A percentile compares a stretch with the other conserved stretches of the same genome.
Evolutionary conservation across 2,329 filamentous ascomycete species (phyloP).

Genomic region (Claviceps spartinae): DNA sequence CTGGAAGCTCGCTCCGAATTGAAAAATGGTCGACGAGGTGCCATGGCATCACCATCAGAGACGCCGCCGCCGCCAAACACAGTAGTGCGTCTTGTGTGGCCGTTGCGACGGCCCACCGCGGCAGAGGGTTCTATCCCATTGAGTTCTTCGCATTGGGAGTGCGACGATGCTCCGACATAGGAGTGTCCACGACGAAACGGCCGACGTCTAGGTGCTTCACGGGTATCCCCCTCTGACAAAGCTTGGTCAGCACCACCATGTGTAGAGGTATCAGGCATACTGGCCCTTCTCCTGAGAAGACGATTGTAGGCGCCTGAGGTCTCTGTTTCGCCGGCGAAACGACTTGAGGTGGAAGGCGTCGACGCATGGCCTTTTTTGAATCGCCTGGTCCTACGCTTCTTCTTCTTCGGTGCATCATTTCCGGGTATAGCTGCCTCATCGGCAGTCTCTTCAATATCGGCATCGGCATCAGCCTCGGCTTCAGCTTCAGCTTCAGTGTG

Average conservation of each 20-base stretch:
- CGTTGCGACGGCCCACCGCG: slow-evolving; percentile 35
- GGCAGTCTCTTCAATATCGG: slow-evolving; percentile 46
- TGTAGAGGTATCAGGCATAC: slow-evolving; percentile 43
- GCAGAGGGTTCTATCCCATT: slow-evolving; percentile 40
- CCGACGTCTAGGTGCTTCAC: slow-evolving; percentile 40
- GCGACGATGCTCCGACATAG: slow-evolving; percentile 38
- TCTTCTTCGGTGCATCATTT: slow-evolving; percentile 27
- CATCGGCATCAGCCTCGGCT: slow-evolving; percentile 21
- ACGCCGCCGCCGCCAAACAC: slow-evolving; percentile 50
- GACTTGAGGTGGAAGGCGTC: slow-evolving; percentile 50
- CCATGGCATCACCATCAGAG: slow-evolving; percentile 49
- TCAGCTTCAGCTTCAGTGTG: slow-evolving; percentile 10
- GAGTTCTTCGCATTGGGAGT: slow-evolving; percentile 30
- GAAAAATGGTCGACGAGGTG: slow-evolving; percentile 43
- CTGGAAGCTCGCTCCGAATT: slow-evolving; percentile 55
- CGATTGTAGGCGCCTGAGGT: slow-evolving; percentile 28
- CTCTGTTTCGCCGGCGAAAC: slow-evolving; percentile 28
- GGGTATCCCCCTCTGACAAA: slow-evolving; percentile 63
- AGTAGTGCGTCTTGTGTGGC: slow-evolving; percentile 53
- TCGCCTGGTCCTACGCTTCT: slow-evolving; percentile 50
- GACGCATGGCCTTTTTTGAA: slow-evolving; percentile 43
- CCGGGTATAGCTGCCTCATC: slow-evolving; percentile 51
- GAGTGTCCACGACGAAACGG: slow-evolving; percentile 44
- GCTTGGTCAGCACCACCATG: slow-evolving; percentile 42
- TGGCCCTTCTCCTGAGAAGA: slow-evolving; percentile 49